These are phyloP conservation scores for Dryas alaskensis DNA, from an alignment of 306 rosid species.

Conservation along the genomic window DNA sequence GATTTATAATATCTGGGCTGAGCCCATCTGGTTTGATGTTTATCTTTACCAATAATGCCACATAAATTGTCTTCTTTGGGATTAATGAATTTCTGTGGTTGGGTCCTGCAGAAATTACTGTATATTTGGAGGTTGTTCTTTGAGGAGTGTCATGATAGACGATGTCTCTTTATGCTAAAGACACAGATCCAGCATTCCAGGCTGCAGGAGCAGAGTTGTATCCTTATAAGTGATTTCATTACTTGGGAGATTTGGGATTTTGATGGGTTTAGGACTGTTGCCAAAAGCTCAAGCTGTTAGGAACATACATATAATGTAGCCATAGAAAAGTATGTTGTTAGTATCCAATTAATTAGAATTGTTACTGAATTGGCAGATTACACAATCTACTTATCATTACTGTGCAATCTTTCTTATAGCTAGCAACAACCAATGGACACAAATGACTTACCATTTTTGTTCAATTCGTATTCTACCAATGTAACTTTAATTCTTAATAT, in stretches of 20 bases:
- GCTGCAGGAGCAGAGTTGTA: constrained; percentile 79
- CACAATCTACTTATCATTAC: neutral
- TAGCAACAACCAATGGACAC: neutral
- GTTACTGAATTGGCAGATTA: neutral
- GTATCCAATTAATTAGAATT: neutral
- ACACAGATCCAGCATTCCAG: constrained; percentile 67
- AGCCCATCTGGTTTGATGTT: neutral
- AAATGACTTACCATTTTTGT: neutral
- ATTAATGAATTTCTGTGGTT: constrained; percentile 23
- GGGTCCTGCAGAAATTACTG: constrained; percentile 34
- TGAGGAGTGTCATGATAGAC: constrained; percentile 39
- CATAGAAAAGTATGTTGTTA: neutral
- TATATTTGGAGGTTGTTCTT: constrained; percentile 11
- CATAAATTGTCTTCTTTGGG: neutral
- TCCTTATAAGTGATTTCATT: constrained; percentile 50
- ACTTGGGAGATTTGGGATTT: no score
- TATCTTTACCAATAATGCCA: neutral
- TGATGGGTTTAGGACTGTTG: neutral
- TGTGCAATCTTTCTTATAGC: neutral
- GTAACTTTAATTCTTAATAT: neutral
- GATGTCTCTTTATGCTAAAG: constrained; percentile 72
- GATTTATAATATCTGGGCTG: neutral
- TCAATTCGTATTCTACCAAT: neutral
- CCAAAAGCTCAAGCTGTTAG: neutral
- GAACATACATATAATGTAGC: neutral